Conservation (phyloP, 805 yeast species). For the Ogataea haglerorum region DNA sequence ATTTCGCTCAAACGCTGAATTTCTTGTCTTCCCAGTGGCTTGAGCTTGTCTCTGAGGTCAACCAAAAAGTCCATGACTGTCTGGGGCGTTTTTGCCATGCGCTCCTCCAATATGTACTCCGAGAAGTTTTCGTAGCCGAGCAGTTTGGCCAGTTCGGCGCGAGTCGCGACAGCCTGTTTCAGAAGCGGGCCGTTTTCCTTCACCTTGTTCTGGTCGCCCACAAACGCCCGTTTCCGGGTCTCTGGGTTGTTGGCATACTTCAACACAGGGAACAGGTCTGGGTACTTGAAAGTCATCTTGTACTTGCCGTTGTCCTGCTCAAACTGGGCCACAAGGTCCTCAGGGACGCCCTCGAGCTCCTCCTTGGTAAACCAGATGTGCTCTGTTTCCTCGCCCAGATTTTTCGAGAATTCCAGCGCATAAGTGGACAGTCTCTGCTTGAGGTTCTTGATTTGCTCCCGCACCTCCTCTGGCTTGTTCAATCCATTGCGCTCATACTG, state of each 20-base stretch:
- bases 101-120: conserved; percentile 66
- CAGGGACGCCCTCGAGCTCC: conserved; percentile 73
- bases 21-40: conserved; percentile 50
- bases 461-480: conserved; percentile 50
- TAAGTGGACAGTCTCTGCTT: conserved; percentile 58
- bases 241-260: conserved; percentile 62
- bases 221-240: conserved; percentile 63
- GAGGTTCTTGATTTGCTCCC: conserved; percentile 55
- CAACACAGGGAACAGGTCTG: conserved; percentile 74
- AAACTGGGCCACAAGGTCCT: conserved; percentile 55
- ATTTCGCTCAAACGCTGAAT: conserved; percentile 54
- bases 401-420: conserved; percentile 56
- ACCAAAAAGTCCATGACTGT: conserved; percentile 58
- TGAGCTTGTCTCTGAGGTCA: conserved; percentile 57
- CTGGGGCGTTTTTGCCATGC: conserved; percentile 72
- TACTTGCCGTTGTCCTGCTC: conserved; percentile 39
- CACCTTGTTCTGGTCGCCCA: conserved; percentile 66
- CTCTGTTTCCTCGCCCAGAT: conserved; percentile 69
- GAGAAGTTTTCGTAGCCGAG: conserved; percentile 70
- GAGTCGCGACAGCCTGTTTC: conserved; percentile 53
- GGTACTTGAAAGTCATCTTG: conserved; percentile 78
- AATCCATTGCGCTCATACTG: conserved; percentile 69
- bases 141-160: conserved; percentile 58
- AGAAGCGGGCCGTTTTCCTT: conserved; percentile 63
- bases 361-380: conserved; percentile 55